A percentile compares a stretch with the other conserved stretches of the same genome.
These are phyloP conservation scores for Podospora comata DNA, from an alignment of 495 filamentous ascomycete genomes.

Conservation along the genomic window DNA sequence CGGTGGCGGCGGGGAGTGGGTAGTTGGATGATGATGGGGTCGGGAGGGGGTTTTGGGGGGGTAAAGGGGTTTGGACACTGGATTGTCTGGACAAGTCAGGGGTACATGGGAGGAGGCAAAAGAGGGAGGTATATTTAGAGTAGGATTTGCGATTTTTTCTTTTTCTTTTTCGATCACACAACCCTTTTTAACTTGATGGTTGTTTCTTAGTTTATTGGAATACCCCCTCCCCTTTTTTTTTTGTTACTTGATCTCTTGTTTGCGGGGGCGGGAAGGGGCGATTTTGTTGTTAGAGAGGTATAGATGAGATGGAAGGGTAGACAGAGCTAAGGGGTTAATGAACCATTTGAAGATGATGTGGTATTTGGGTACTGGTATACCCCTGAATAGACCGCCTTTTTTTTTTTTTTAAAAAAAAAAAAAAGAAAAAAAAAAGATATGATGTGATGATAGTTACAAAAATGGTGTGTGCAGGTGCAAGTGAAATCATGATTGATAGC, in stretches of 20 bases:
- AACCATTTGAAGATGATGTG: no score
- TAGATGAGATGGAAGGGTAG: no score
- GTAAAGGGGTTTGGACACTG: background rate
- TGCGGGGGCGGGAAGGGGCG: no score
- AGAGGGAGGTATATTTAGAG: background rate
- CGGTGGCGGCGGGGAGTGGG: slow-evolving; percentile 27
- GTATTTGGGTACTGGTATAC: background rate
- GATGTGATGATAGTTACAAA: no score
- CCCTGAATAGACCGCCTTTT: background rate
- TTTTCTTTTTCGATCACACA: background rate
- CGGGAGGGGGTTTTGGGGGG: background rate
- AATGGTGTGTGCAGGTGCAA: no score
- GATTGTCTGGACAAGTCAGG: background rate
- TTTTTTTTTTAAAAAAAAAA: no score
- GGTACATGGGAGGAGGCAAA: background rate
- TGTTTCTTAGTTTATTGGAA: background rate
- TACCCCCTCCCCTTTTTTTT: background rate
- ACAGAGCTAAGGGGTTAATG: no score
- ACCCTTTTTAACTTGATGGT: background rate
- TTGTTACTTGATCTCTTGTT: background rate
- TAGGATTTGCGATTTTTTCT: background rate
- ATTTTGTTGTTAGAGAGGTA: no score
- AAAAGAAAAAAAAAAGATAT: no score
- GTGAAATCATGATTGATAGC: no score
- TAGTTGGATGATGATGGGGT: slow-evolving; percentile 6